Conservation (phyloP, 352 stramenopile genomes). For the Pythium vanterpoolii region DNA sequence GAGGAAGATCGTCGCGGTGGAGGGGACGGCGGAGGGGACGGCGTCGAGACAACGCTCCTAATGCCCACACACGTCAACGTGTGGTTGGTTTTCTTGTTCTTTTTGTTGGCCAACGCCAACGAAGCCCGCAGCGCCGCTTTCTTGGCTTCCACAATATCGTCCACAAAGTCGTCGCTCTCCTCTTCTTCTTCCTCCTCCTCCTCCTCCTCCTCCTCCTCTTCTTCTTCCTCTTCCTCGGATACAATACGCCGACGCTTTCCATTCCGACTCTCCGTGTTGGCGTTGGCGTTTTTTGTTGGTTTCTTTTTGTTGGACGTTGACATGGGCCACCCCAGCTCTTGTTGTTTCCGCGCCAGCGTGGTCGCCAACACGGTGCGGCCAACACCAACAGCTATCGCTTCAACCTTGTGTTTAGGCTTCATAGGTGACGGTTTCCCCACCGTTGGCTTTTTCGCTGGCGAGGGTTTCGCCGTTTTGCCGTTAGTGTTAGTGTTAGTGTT, state of each 20-base stretch:
- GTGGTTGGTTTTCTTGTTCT: not conserved
- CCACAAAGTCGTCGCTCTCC: constrained; percentile 31
- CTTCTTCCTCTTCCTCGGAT: constrained; percentile 10
- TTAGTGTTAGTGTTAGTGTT: not conserved
- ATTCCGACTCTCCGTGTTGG: not conserved
- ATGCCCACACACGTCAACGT: not conserved
- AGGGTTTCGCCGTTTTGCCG: not conserved
- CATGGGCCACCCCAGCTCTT: constrained; percentile 8
- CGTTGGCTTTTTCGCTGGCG: not conserved
- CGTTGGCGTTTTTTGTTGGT: not conserved
- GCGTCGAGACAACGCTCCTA: not conserved
- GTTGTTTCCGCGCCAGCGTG: constrained; percentile 19
- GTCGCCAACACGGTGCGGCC: constrained; percentile 17
- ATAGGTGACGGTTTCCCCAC: not conserved
- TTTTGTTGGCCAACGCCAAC: constrained; percentile 8
- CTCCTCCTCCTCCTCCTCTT: constrained; percentile 13
- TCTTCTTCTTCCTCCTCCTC: not conserved
- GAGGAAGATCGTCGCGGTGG: not conserved
- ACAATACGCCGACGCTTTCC: constrained; percentile 9
- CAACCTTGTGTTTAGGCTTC: not conserved
- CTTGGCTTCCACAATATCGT: constrained; percentile 24
- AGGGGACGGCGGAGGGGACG: constrained; percentile 6
- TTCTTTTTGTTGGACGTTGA: not conserved
- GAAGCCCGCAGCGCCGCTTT: constrained; percentile 14
- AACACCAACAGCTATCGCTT: not conserved